These are phyloP conservation scores for Podospora pseudocomata DNA, from an alignment of 495 filamentous ascomycete genomes.

Conservation along the genomic window DNA sequence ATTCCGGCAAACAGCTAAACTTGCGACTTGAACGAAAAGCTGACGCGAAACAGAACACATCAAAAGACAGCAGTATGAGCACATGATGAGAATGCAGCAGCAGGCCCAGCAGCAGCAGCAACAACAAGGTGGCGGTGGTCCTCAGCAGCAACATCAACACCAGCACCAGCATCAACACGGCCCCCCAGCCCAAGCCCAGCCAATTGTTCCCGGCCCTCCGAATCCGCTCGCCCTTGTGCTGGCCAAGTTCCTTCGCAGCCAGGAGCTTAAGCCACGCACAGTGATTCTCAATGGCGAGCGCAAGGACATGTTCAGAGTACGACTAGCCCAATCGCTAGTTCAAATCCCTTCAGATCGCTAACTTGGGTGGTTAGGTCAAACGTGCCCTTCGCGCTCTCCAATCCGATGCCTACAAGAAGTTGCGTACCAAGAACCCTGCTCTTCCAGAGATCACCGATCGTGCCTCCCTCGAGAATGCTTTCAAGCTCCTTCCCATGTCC, in stretches of 20 bases:
- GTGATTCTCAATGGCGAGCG: slow-evolving; percentile 93
- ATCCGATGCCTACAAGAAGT: slow-evolving; percentile 82
- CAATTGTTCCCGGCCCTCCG: slow-evolving; percentile 68
- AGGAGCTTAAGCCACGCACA: slow-evolving; percentile 85
- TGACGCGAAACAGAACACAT: slow-evolving; percentile 41
- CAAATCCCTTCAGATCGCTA: slow-evolving; percentile 9
- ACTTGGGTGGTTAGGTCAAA: slow-evolving; percentile 66
- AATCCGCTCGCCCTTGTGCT: slow-evolving; percentile 86
- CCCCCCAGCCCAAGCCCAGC: slow-evolving; percentile 45
- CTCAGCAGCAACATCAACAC: slow-evolving; percentile 62
- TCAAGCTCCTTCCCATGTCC: slow-evolving; percentile 95
- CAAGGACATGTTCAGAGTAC: slow-evolving; percentile 97
- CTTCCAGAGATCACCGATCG: slow-evolving; percentile 85
- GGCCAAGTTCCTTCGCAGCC: slow-evolving; percentile 79
- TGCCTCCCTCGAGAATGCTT: slow-evolving; percentile 80
- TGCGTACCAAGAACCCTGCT: slow-evolving; percentile 80
- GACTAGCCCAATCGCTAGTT: slow-evolving; percentile 2
- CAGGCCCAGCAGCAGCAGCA: slow-evolving; percentile 58
- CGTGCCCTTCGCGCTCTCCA: slow-evolving; percentile 90
- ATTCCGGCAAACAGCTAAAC: background rate
- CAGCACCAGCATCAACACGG: slow-evolving; percentile 57
- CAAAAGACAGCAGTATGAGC: slow-evolving; percentile 53
- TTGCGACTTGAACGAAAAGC: background rate
- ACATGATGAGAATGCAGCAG: slow-evolving; percentile 59
- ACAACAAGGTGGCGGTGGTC: slow-evolving; percentile 58